These are phyloP conservation scores for Immersiporthe knoxdaviesiana DNA, from an alignment of 2,329 filamentous ascomycete genomes.

Conservation along the genomic window DNA sequence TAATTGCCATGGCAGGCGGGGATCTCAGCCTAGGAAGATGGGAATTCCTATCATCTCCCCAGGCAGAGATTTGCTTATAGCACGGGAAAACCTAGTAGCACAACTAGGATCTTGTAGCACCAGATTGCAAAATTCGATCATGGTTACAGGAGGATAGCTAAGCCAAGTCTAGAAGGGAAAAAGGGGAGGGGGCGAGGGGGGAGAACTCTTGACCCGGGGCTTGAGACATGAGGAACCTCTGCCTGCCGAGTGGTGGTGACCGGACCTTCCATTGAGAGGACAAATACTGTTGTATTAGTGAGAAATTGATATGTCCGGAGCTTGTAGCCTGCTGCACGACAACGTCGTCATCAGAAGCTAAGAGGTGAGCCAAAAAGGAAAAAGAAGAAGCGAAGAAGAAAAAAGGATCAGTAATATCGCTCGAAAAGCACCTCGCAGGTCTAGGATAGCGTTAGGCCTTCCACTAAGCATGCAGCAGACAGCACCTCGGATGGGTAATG, in stretches of 20 bases:
- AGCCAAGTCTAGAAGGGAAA: neutral
- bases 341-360: neutral
- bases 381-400: too few relatives aligned
- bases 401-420: neutral
- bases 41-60: neutral
- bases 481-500: neutral
- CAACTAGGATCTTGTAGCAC: neutral
- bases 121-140: neutral
- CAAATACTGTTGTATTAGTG: too few relatives aligned
- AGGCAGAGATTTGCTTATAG: neutral
- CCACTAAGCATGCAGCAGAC: neutral
- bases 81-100: neutral
- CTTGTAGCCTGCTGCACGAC: neutral
- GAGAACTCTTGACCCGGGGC: neutral
- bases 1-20: neutral
- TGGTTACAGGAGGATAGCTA: neutral
- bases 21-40: neutral
- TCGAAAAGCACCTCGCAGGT: neutral
- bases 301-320: neutral
- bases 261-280: neutral
- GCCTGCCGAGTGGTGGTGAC: neutral
- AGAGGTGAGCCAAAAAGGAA: too few relatives aligned
- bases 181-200: too few relatives aligned
- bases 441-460: neutral
- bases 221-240: neutral